Evolutionary conservation across 2,329 filamentous ascomycete genomes (phyloP).

Genomic region (Sclerotiophoma versabilis): DNA sequence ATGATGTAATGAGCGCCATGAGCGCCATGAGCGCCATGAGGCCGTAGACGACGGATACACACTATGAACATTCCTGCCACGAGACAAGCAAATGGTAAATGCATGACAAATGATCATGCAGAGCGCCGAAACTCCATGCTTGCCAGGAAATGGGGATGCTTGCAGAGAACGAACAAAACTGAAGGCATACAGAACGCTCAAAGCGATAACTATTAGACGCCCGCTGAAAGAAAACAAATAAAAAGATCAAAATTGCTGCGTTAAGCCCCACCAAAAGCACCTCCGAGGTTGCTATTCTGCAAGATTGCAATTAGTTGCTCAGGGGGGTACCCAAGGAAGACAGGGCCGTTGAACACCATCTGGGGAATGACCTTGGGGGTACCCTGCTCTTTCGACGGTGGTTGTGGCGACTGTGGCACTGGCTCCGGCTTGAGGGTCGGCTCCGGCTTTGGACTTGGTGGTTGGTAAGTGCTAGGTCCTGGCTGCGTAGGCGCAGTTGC

Average conservation of each 20-base stretch:
- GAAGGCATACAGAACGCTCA: conserved; percentile 6
- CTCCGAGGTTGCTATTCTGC: conserved; percentile 47
- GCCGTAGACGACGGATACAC: neutral
- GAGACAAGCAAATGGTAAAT: neutral
- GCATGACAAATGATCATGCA: neutral
- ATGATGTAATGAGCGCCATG: neutral
- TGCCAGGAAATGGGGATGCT: neutral
- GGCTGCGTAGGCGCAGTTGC: conserved; percentile 22
- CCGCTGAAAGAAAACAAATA: neutral
- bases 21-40: neutral
- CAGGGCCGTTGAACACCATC: conserved; percentile 90
- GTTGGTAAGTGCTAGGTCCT: conserved; percentile 16
- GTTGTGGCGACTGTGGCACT: conserved; percentile 9
- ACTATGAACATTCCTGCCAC: neutral
- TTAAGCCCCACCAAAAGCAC: conserved; percentile 32
- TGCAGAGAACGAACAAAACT: neutral
- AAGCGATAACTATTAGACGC: neutral
- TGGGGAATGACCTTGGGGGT: conserved; percentile 59
- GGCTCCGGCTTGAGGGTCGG: conserved; percentile 14
- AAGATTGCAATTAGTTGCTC: conserved; percentile 46
- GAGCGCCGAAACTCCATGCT: conserved; percentile 3
- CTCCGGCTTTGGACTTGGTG: conserved; percentile 16
- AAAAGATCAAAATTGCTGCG: neutral
- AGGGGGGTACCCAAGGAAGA: conserved; percentile 82
- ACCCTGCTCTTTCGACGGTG: conserved; percentile 17